These are phyloP conservation scores for Claviceps humidiphila DNA, from an alignment of 2,329 filamentous ascomycete genomes.

Conservation along the genomic window DNA sequence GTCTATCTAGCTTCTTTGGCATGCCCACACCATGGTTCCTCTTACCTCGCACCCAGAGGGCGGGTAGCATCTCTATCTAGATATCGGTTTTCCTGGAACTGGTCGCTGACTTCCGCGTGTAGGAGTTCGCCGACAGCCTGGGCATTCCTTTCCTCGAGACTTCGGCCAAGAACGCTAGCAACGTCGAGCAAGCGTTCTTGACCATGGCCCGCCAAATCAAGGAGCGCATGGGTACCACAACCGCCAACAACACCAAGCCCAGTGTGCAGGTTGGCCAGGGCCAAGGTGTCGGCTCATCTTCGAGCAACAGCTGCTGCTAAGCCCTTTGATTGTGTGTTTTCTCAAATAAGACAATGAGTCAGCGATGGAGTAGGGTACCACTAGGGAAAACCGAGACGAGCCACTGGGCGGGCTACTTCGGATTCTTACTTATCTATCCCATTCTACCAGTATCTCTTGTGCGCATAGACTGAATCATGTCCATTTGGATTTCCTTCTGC, in stretches of 20 bases:
- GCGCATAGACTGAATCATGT: conserved; percentile 25
- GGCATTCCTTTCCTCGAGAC: conserved; percentile 99
- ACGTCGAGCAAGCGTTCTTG: conserved; percentile 98
- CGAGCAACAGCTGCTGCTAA: conserved; percentile 85
- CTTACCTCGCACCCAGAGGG: neutral
- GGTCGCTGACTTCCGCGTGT: conserved; percentile 11
- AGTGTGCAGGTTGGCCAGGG: conserved; percentile 92
- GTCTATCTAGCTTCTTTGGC: neutral
- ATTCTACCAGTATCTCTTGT: conserved; percentile 14
- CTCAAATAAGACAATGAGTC: neutral
- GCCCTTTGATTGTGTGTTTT: conserved; percentile 10
- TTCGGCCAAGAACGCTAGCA: conserved; percentile 98
- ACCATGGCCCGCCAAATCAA: conserved; percentile 99
- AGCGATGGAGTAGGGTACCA: conserved; percentile 2
- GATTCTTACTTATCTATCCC: conserved; percentile 13
- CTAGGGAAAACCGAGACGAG: conserved; percentile 15
- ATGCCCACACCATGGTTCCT: too few species aligned
- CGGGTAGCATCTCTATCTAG: neutral
- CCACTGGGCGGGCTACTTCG: conserved; percentile 15
- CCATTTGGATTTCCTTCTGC: conserved; percentile 18
- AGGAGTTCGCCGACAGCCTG: conserved; percentile 98
- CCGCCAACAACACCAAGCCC: conserved; percentile 94
- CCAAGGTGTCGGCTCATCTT: conserved; percentile 81
- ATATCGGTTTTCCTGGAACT: neutral
- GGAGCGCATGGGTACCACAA: conserved; percentile 96